These are phyloP conservation scores for Exophiala aquamarina DNA, from an alignment of 2,329 filamentous ascomycete species.

Conservation along the genomic window DNA sequence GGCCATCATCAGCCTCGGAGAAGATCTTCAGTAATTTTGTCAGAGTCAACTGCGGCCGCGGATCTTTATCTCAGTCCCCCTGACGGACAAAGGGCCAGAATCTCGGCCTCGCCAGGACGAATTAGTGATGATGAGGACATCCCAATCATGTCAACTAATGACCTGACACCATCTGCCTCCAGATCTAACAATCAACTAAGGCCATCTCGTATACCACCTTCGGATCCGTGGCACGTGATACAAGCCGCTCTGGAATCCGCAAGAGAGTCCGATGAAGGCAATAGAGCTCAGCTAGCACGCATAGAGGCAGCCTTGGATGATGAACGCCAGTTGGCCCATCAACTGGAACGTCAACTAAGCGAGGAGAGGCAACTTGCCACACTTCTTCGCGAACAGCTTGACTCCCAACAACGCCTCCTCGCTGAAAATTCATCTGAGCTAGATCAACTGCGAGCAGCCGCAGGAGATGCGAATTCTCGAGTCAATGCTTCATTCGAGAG, in stretches of 20 bases:
- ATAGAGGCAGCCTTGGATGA: constrained; percentile 26
- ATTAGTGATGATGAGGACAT: constrained; percentile 32
- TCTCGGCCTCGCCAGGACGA: constrained; percentile 42
- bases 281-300: constrained; percentile 14
- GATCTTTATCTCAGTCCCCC: constrained; percentile 31
- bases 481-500: constrained; percentile 24
- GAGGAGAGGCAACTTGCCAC: constrained; percentile 26
- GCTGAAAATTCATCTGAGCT: constrained; percentile 12
- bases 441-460: constrained; percentile 9
- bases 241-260: constrained; percentile 23
- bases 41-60: constrained; percentile 33
- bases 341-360: constrained; percentile 24
- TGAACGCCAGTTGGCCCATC: constrained; percentile 22
- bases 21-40: constrained; percentile 41
- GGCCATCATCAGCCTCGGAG: constrained; percentile 36
- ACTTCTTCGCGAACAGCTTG: constrained; percentile 24
- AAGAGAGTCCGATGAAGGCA: constrained; percentile 15
- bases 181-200: constrained; percentile 6
- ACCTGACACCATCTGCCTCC: constrained; percentile 8
- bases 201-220: constrained; percentile 17
- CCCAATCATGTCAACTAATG: constrained; percentile 9
- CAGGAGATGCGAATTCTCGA: constrained; percentile 15
- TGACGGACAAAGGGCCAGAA: constrained; percentile 37
- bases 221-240: constrained; percentile 27
- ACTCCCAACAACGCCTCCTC: constrained; percentile 24